Evolutionary conservation across 2,329 filamentous ascomycete genomes (phyloP).

Genomic region (Falciphora oryzae): DNA sequence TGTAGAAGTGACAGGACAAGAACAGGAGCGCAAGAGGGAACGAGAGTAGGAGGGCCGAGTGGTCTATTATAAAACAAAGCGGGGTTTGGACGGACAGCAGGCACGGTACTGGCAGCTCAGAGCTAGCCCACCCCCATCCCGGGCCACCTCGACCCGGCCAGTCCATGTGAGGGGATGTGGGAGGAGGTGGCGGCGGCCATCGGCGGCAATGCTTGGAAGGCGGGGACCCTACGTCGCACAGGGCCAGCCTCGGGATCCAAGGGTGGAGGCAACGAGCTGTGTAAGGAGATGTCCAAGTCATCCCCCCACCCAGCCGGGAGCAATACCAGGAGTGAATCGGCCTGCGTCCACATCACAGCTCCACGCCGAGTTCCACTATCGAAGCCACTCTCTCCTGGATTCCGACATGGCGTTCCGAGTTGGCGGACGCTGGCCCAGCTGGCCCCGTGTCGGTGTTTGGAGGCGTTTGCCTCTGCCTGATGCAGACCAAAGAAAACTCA

Average conservation of each 20-base stretch:
- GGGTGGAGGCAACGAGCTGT: not conserved
- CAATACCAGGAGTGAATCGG: not conserved
- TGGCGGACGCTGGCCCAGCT: too few relatives aligned
- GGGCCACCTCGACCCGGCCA: not conserved
- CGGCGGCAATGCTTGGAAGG: not conserved
- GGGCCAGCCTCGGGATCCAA: not conserved
- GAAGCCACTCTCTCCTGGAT: not conserved
- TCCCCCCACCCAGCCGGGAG: not conserved
- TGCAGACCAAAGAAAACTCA: too few relatives aligned
- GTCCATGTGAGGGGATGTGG: not conserved
- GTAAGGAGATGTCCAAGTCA: not conserved
- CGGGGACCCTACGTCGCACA: not conserved
- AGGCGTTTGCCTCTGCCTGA: not conserved
- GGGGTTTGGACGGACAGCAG: not conserved
- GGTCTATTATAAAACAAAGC: conserved; percentile 2
- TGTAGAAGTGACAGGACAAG: not conserved
- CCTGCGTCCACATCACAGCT: not conserved
- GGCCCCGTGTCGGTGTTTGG: not conserved
- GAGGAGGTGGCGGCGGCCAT: not conserved
- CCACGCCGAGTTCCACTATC: not conserved
- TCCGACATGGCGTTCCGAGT: not conserved
- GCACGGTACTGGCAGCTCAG: not conserved
- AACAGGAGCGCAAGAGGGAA: not conserved
- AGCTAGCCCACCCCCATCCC: not conserved
- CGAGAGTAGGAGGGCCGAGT: not conserved